phyloP scores from a whole-genome alignment of 805 yeast species.

The Myxozyma udenii region DNA sequence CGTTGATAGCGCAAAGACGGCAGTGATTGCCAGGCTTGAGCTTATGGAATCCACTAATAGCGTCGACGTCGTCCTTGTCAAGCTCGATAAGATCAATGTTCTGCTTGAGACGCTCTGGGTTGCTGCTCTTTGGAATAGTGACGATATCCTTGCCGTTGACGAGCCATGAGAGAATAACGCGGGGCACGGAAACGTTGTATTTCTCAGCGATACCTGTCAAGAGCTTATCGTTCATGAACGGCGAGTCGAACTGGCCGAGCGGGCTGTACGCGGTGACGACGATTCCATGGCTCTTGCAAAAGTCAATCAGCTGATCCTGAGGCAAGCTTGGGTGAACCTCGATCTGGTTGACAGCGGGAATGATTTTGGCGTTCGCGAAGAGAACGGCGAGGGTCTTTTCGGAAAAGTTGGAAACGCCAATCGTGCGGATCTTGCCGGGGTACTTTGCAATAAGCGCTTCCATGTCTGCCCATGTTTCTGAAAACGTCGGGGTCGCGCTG shows the following conservation, averaged over 20 bases:
- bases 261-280: conserved; percentile 73
- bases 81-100: conserved; percentile 39
- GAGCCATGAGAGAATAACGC: conserved; percentile 76
- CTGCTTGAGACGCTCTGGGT: conserved; percentile 56
- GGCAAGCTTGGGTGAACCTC: conserved; percentile 52
- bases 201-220: conserved; percentile 60
- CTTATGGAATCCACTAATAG: conserved; percentile 10
- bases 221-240: conserved; percentile 55
- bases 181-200: conserved; percentile 52
- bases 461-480: conserved; percentile 64
- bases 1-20: conserved; percentile 13
- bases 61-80: conserved; percentile 6
- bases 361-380: conserved; percentile 44
- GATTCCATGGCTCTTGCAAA: conserved; percentile 51
- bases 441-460: conserved; percentile 54
- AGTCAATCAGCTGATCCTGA: conserved; percentile 48
- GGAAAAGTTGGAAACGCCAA: conserved; percentile 80
- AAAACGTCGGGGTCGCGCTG: conserved; percentile 53
- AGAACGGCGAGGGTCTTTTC: conserved; percentile 57
- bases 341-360: conserved; percentile 71
- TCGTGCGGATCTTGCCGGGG: conserved; percentile 55
- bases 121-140: conserved; percentile 71
- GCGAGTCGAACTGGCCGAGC: conserved; percentile 65
- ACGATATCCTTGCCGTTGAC: conserved; percentile 36
- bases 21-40: conserved; percentile 16